phyloP scores from a whole-genome alignment of 2,329 filamentous ascomycete species.

The Diaporthe sp. region DNA sequence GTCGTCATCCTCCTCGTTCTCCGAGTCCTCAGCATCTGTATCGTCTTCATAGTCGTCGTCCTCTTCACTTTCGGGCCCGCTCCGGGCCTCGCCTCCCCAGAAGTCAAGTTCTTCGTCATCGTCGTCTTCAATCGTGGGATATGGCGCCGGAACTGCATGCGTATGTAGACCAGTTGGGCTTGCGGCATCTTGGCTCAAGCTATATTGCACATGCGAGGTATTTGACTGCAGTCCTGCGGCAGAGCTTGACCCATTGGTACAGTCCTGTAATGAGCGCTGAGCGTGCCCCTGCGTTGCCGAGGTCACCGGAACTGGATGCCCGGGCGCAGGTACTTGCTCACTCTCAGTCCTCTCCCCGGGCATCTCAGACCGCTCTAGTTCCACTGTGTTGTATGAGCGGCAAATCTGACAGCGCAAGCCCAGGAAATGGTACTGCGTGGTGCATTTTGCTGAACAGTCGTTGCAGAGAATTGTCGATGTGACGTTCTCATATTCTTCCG shows the following conservation, averaged over 20 bases:
- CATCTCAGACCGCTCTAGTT: slow-evolving; percentile 56
- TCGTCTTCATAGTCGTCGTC: slow-evolving; percentile 56
- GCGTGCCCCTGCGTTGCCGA: neutral
- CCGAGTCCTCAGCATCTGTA: slow-evolving; percentile 59
- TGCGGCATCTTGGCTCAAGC: neutral
- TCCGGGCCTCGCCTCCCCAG: slow-evolving; percentile 44
- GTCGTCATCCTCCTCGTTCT: slow-evolving; percentile 58
- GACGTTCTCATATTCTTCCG: slow-evolving; percentile 82
- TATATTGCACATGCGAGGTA: neutral
- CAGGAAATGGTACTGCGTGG: slow-evolving; percentile 93
- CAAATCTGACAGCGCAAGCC: slow-evolving; percentile 89
- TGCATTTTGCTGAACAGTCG: slow-evolving; percentile 90
- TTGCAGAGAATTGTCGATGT: slow-evolving; percentile 92
- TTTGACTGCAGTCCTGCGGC: neutral
- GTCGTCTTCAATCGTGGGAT: slow-evolving; percentile 28
- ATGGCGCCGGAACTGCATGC: slow-evolving; percentile 29
- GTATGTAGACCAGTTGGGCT: neutral
- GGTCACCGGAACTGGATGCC: neutral
- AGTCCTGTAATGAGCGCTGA: neutral
- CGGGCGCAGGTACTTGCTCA: neutral
- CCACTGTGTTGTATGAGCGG: slow-evolving; percentile 78
- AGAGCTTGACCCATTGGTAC: neutral
- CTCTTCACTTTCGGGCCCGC: slow-evolving; percentile 60
- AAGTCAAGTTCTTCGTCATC: slow-evolving; percentile 72
- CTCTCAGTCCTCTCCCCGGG: slow-evolving; percentile 11